phyloP scores from a whole-genome alignment of 176 grass and related monocot species.

The Leersia perrieri region DNA sequence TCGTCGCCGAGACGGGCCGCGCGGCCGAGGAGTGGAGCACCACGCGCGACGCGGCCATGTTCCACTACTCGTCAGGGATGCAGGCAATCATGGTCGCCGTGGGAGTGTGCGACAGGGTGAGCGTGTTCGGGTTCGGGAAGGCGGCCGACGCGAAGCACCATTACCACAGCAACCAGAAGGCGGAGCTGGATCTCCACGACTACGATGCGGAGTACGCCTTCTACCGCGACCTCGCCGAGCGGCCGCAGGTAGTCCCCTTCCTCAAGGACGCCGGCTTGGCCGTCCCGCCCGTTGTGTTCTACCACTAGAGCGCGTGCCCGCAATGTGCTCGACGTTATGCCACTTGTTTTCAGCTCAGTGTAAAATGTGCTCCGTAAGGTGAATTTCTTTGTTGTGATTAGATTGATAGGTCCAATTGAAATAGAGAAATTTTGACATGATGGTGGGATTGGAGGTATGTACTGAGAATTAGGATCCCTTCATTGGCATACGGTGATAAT shows the following conservation, averaged over 20 bases:
- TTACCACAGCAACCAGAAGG: slow-evolving; percentile 93
- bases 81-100: slow-evolving; percentile 89
- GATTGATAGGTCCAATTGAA: slow-evolving; percentile 30
- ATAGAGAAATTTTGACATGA: slow-evolving; percentile 22
- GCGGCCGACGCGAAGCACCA: slow-evolving; percentile 74
- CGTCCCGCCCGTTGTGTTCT: slow-evolving; percentile 71
- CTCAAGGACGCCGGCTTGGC: slow-evolving; percentile 59
- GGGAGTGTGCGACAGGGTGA: slow-evolving; percentile 76
- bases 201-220: slow-evolving; percentile 92
- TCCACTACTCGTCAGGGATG: slow-evolving; percentile 96
- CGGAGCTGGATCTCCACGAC: slow-evolving; percentile 87
- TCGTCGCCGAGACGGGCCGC: slow-evolving; percentile 57
- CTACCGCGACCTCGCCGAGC: slow-evolving; percentile 64
- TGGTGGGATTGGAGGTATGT: slow-evolving; percentile 34
- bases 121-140: slow-evolving; percentile 88
- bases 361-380: slow-evolving; percentile 37
- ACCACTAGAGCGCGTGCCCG: slow-evolving; percentile 45
- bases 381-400: slow-evolving; percentile 37
- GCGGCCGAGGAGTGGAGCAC: slow-evolving; percentile 55
- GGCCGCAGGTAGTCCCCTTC: slow-evolving; percentile 77
- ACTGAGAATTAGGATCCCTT: slow-evolving; percentile 43
- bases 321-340: slow-evolving; percentile 35
- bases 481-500: slow-evolving; percentile 24
- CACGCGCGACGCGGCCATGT: slow-evolving; percentile 52
- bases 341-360: background rate